A percentile compares a stretch with the other conserved stretches of the same genome.
phyloP scores from a whole-genome alignment of 495 filamentous ascomycete genomes.

The Neurospora sp. region DNA sequence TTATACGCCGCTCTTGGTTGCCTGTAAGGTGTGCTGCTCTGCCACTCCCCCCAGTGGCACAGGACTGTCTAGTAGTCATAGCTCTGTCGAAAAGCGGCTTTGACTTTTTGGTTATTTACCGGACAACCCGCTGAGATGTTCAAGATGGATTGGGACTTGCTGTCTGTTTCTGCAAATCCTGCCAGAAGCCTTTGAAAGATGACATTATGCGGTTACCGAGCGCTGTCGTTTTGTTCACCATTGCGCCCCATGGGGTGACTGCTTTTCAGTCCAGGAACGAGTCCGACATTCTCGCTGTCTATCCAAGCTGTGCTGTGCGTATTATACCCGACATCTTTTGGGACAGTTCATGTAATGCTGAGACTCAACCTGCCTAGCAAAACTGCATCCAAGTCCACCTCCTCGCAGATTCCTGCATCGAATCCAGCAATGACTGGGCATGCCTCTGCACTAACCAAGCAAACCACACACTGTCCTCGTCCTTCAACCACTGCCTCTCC shows the following conservation, averaged over 20 bases:
- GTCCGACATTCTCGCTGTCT: background rate
- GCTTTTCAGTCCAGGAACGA: background rate
- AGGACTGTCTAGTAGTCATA: background rate
- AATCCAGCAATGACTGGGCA: background rate
- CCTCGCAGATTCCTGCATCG: background rate
- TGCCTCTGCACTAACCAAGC: background rate
- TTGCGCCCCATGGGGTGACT: background rate
- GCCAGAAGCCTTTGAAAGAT: background rate
- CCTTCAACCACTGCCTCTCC: background rate
- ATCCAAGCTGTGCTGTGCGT: background rate
- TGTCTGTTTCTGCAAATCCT: background rate
- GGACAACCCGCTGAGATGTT: background rate
- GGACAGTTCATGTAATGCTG: background rate
- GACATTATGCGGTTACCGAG: background rate
- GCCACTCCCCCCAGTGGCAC: background rate
- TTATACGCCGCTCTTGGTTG: background rate
- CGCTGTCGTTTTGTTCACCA: background rate
- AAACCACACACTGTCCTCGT: background rate
- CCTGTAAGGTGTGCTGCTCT: background rate
- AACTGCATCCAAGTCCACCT: background rate
- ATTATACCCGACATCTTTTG: background rate
- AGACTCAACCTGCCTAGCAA: background rate
- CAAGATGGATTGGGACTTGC: background rate
- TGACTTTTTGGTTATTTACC: background rate
- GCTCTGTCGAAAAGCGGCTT: background rate